Conservation (phyloP, 306 rosid species). For the Cajanus cajan region DNA sequence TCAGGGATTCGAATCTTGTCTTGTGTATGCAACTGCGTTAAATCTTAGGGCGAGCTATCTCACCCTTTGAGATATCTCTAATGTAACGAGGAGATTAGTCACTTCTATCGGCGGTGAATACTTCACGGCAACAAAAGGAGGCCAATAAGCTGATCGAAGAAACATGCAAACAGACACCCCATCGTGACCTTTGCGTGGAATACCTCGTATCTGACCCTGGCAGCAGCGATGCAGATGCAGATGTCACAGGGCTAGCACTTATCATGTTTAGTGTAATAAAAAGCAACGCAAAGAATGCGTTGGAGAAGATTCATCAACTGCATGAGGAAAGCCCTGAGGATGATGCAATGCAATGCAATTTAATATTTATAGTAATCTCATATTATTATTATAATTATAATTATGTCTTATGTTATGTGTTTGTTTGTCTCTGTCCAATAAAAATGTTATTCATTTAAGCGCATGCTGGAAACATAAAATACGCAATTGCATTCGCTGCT, state of each 20-base stretch:
- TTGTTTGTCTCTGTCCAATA: background rate
- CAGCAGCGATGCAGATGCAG: slow-evolving; percentile 26
- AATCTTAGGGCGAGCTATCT: too few species aligned
- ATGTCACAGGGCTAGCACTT: slow-evolving; percentile 36
- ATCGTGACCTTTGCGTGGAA: slow-evolving; percentile 28
- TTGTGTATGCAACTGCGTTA: too few species aligned
- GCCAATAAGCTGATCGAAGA: slow-evolving; percentile 24
- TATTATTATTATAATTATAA: too few species aligned
- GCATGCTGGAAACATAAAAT: too few species aligned
- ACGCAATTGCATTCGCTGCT: background rate
- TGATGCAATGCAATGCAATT: too few species aligned
- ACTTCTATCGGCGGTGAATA: too few species aligned
- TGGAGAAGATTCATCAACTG: background rate
- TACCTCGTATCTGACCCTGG: slow-evolving; percentile 36
- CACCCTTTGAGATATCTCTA: too few species aligned
- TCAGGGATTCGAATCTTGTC: too few species aligned
- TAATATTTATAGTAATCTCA: too few species aligned
- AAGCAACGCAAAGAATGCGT: slow-evolving; percentile 23
- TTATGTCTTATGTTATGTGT: background rate
- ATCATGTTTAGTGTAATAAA: slow-evolving; percentile 35
- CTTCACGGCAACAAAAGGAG: too few species aligned
- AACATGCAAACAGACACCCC: slow-evolving; percentile 55
- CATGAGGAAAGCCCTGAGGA: background rate
- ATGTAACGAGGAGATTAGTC: too few species aligned
- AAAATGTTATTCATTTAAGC: background rate